Conservation (phyloP, 129 eudicot genomes). For the Flaveria ramosissima region DNA sequence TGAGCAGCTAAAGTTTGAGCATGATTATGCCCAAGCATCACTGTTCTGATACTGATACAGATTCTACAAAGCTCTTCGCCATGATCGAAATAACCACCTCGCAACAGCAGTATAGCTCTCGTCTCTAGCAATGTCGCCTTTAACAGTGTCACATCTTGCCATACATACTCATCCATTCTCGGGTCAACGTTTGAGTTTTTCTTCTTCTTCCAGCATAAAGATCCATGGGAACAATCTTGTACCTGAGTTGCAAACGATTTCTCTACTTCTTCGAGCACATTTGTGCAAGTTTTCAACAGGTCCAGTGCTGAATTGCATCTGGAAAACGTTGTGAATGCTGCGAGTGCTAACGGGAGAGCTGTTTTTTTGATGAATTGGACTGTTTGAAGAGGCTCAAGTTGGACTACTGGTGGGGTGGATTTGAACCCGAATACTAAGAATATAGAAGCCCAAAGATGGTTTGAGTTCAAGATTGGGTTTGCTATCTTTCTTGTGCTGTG, state of each 20-base stretch:
- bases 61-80: slow-evolving; percentile 86
- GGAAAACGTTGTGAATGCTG: slow-evolving; percentile 71
- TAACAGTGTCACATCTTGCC: slow-evolving; percentile 85
- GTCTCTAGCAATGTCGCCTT: slow-evolving; percentile 87
- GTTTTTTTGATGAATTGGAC: slow-evolving; percentile 64
- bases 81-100: slow-evolving; percentile 80
- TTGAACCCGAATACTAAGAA: slow-evolving; percentile 83
- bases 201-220: slow-evolving; percentile 79
- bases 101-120: slow-evolving; percentile 68
- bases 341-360: slow-evolving; percentile 70
- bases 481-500: slow-evolving; percentile 58
- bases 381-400: slow-evolving; percentile 73
- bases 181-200: slow-evolving; percentile 44
- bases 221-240: slow-evolving; percentile 71
- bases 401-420: slow-evolving; percentile 77
- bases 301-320: slow-evolving; percentile 80
- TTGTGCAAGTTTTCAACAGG: slow-evolving; percentile 74
- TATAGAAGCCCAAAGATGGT: slow-evolving; percentile 85
- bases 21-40: slow-evolving; percentile 88
- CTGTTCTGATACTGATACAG: slow-evolving; percentile 90
- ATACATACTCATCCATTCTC: slow-evolving; percentile 75
- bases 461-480: slow-evolving; percentile 48
- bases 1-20: slow-evolving; percentile 89
- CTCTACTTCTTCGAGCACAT: slow-evolving; percentile 84
- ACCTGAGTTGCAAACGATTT: slow-evolving; percentile 73